phyloP scores from a whole-genome alignment of 495 filamentous ascomycete genomes.

The Lasiosphaeria ovina region DNA sequence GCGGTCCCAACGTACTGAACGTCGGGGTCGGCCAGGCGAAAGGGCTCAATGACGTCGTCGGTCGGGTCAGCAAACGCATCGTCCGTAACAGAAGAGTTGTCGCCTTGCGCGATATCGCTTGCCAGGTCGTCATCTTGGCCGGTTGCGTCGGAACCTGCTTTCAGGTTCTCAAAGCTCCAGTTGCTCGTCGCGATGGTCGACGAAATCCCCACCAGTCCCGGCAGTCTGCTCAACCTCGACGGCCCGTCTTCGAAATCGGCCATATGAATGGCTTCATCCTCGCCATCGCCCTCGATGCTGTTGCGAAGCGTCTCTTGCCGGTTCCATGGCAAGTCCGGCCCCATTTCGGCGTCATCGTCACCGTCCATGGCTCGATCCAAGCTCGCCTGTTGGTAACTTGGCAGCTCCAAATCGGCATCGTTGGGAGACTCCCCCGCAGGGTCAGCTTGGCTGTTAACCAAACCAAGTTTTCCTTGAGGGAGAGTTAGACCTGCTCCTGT shows the following conservation, averaged over 20 bases:
- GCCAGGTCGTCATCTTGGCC: constrained; percentile 28
- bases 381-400: constrained; percentile 19
- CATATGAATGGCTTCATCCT: constrained; percentile 31
- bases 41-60: neutral
- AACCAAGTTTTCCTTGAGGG: constrained; percentile 65
- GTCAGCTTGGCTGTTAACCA: constrained; percentile 25
- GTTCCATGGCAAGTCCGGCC: constrained; percentile 14
- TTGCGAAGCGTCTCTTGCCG: constrained; percentile 26
- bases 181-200: constrained; percentile 16
- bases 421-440: neutral
- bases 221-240: neutral
- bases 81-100: constrained; percentile 20
- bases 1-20: constrained; percentile 17
- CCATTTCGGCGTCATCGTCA: constrained; percentile 21
- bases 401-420: constrained; percentile 18
- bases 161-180: constrained; percentile 40
- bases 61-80: constrained; percentile 15
- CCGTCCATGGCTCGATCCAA: neutral
- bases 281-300: constrained; percentile 44
- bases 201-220: constrained; percentile 30
- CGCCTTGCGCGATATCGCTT: constrained; percentile 43
- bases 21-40: constrained; percentile 8
- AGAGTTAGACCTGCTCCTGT: constrained; percentile 70
- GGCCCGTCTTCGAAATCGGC: constrained; percentile 20
- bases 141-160: constrained; percentile 14